Evolutionary conservation across 257 asterid genomes (phyloP), one percentile per base, ranked within the genome.

Genomic region (Paulownia fortunei): DNA sequence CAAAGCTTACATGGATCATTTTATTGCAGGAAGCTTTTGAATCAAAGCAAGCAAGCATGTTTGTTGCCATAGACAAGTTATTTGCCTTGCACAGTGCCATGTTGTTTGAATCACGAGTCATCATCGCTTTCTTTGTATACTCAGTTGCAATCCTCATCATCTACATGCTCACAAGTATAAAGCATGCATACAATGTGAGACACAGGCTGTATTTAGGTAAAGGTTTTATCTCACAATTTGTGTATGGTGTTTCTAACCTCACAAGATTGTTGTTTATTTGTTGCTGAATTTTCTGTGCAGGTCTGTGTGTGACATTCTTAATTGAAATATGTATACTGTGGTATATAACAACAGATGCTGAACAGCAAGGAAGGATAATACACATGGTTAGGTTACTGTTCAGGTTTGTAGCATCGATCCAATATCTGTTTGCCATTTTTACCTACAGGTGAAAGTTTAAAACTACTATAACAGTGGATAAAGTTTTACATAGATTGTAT

Each of bases 111-210:
- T 89, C 98, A 30, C 82, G 97, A 66, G 77, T 87, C 52, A 83
- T 91, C 68, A 87, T 89, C 63, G 86, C 95, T 12, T 79, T 94
- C 80, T 67, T 91, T 47, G 68, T 88, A 5, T 94, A 94, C 82
- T 77, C 92, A 1, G 69, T 88, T 24, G 88, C 86, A 9, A 87
- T 92, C 79, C 84, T 92, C 79, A 75, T 94, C 30, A 77, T 94
- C 74, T 91, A 89, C 87, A 86, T 94, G 92, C 86, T 94, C 60
- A 94, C 99, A 5, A 91, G 97, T 60, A 89, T 88, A 39, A 94
- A 92, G 32, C 98, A 91, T 11, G 91, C 97, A 0, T 89, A 90
- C 77, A 85, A 83, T 3, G 94, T 91, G 60, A 83, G 98, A 69
- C 96, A 91, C 74, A 84, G 90, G 64, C 75, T 94, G 62, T 92